Base-by-base conservation (phyloP, 805 yeast genomes). In the Ogataea pignaliae region DNA sequence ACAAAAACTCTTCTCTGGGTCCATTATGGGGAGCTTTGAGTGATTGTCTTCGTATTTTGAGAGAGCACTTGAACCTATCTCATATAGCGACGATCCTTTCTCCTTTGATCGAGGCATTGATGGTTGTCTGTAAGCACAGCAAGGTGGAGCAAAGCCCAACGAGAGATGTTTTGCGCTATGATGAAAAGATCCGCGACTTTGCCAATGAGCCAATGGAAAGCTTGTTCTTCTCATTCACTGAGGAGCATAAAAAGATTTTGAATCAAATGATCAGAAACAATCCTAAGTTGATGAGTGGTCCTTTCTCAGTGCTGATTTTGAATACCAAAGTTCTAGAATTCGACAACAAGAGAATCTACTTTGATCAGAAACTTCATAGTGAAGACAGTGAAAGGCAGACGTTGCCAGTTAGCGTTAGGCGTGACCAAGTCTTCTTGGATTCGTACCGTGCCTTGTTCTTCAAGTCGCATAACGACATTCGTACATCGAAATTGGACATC, bases 101-200 rank as follows among this genome's bases (percentile, higher is more conserved):
- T 18, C 97, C 98, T 0, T 64, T 89, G 48, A 88, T 91, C 48
- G 99, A 91, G 61, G 82, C 96, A 0, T 70, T 93, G 44, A 88
- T 93, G 95, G 96, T 91, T 40, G 93, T 93, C n/a, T 89, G 96
- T 65, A 90, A 90, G 57, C 95, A 87, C 57, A 79, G 88, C 53
- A 76, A 76, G 48, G 82, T 79, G 34, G 76, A 73, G 55, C 83
- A 77, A 41, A 65, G 73, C 44, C 82, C 71, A 49, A 68, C 72
- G 8, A 74, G 77, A 45, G 87, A 79, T 44, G 63, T 71, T 29
- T 54, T 75, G 45, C 82, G 79, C 55, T 85, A 76, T 57, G 88
- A 85, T 52, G 81, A 75, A 14, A 75, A 70, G 44, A 75, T 75
- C 49, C 71, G 76, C 45, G 91, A 88, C 59, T 82, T 85, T 55